Percentiles rank a stretch among this genome's conserved stretches.
phyloP scores from a whole-genome alignment of 177 flowering plant genomes.

The Vitis hybrid region DNA sequence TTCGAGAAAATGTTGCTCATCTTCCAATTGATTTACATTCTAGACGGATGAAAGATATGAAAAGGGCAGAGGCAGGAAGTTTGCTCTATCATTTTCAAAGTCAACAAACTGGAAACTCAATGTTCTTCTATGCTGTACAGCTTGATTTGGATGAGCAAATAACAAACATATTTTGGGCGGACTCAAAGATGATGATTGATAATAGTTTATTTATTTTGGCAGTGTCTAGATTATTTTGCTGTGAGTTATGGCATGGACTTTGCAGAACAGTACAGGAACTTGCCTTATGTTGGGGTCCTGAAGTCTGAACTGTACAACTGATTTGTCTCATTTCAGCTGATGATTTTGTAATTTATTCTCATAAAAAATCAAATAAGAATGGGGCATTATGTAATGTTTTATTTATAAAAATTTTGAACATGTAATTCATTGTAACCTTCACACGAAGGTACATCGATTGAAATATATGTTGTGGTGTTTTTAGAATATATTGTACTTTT shows the following conservation, averaged over 20 bases:
- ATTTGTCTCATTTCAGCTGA: slow-evolving; percentile 5
- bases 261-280: slow-evolving; percentile 81
- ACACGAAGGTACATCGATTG: no score
- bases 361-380: no score
- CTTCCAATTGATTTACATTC: slow-evolving; percentile 26
- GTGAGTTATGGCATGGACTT: slow-evolving; percentile 97
- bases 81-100: slow-evolving; percentile 30
- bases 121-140: slow-evolving; percentile 32
- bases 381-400: no score
- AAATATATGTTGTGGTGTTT: no score
- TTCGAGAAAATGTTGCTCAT: slow-evolving; percentile 11
- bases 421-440: no score
- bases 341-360: no score
- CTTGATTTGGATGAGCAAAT: slow-evolving; percentile 37
- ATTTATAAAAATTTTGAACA: no score
- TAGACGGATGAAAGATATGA: slow-evolving; percentile 21
- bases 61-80: slow-evolving; percentile 26
- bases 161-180: slow-evolving; percentile 45
- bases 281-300: slow-evolving; percentile 88
- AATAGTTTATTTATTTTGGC: slow-evolving; percentile 28
- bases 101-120: slow-evolving; percentile 30
- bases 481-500: no score
- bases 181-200: slow-evolving; percentile 24
- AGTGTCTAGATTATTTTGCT: slow-evolving; percentile 90
- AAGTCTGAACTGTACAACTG: slow-evolving; percentile 75